Base-by-base conservation (phyloP, 2,329 filamentous ascomycete genomes). In the Cryoendolithus antarcticus region DNA sequence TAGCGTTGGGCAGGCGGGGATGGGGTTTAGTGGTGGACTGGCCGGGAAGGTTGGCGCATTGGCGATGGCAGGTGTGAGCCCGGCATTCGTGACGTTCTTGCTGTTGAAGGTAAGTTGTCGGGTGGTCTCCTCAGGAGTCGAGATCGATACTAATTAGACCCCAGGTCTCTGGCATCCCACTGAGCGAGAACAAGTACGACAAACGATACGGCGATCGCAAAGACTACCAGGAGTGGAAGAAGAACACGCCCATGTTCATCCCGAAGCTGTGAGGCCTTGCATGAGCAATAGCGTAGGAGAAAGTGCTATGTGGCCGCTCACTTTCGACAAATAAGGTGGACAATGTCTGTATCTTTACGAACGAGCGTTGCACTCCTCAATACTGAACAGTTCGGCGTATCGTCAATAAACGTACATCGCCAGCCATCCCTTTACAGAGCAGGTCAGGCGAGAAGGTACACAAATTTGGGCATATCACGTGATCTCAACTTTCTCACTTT, bases 141-240 rank as follows among this genome's bases (percentile, higher is more conserved):
- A 6, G 24, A 6, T 27, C 24, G 24, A 27, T 32, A 31, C 41
- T 47, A 42, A 43, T 39, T 46, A 42, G 6, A 5, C 4, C 32
- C 2, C 32, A 62, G 59, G 59, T 63, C 2, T 61, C 59, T 34
- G 77, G 78, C 5, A 66, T 82, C 19, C 76, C 78, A 3, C 48
- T 82, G 57, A 81, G 75, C 47, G 77, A 82, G 64, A 65, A 64
- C 32, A 82, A 82, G 61, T 82, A 83, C 51, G 75, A 82, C 56
- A 68, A 74, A 58, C 63, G 64, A 39, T 82, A 74, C 50, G 77
- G 76, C 0, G 63, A 77, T 44, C 64, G 73, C 32, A 71, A 74
- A 59, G 77, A 81, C 45, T 82, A 83, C 51, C 69, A 75, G 54
- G 64, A 72, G 55, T 82, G 78, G 78, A 81, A 80, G 66, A 62